Base-by-base conservation (phyloP, 2,329 filamentous ascomycete genomes). In the Pseudogymnoascus sp. region DNA sequence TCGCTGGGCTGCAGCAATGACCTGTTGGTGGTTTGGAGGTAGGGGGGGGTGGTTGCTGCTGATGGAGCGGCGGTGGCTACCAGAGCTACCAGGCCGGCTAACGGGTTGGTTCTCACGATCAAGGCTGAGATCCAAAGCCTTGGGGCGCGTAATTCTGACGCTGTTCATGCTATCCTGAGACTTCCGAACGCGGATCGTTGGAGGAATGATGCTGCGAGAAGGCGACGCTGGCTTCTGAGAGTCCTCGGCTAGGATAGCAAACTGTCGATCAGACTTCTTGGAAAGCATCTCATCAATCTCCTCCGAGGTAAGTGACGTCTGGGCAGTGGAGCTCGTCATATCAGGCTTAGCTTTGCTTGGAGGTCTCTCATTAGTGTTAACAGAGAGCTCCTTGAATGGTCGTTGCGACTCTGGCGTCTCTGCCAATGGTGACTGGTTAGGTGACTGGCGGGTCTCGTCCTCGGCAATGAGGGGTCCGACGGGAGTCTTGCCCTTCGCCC, bases 281-380 rank as follows among this genome's bases (percentile, higher is more conserved):
- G 82, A 81, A 62, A 95, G 75, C 69, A 96, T 80, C 61, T 85
- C 82, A 67, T 96, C 92, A 65, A 96, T 90, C 62, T 88, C 86
- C 59, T 88, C 84, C 0, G 89, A 84, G n/a, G 91, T 95, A 31
- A 97, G 79, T 39, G 87, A 81, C 25, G 92, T 97, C 75, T 97
- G 93, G 12, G 89, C 88, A 60, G 87, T 84, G 67, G 88, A 87
- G 69, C 96, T 90, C 18, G 80, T 77, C 64, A 81, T 87, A 61
- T 76, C 73, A 40, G 76, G 65, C 21, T 71, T 60, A 21, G 66
- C 69, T 69, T 78, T 81, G 62, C 76, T 78, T 5, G 66, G 58
- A 25, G 75, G 69, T 18, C 75, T 76, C 60, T 73, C 69, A 63
- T 73, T 75, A 2, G 79, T 74, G 69, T 88, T 89, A 61, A 77